Evolutionary conservation across 768 basidiomycete genomes (phyloP).

Genomic region (Tylopilus rubrobrunneus): DNA sequence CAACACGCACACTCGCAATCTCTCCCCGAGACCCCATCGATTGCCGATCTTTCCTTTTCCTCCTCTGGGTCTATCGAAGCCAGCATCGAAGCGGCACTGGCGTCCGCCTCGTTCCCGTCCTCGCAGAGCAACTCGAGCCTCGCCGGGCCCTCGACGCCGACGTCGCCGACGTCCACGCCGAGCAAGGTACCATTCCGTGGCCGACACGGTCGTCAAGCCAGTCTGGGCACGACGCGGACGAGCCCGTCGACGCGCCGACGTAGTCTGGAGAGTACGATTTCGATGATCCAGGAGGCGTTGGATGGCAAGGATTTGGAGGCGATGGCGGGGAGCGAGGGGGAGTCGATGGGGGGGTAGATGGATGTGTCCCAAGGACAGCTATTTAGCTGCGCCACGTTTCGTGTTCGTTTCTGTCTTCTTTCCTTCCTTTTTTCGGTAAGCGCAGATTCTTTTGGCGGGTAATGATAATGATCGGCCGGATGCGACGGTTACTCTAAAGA

Average conservation of each 20-base stretch:
- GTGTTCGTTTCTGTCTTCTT: background rate
- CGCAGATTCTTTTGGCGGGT: background rate
- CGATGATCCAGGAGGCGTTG: conserved; percentile 88
- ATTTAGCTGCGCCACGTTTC: too few species aligned
- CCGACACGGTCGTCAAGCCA: conserved; percentile 47
- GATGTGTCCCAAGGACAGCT: too few species aligned
- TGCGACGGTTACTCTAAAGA: background rate
- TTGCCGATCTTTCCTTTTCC: conserved; percentile 40
- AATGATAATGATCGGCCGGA: background rate
- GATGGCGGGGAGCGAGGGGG: background rate
- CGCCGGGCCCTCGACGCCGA: conserved; percentile 18
- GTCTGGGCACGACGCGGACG: conserved; percentile 88
- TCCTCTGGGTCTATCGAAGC: conserved; percentile 43
- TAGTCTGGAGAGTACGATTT: conserved; percentile 93
- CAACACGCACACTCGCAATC: conserved; percentile 32
- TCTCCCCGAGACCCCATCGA: conserved; percentile 52
- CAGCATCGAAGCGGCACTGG: conserved; percentile 32
- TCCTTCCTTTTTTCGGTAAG: background rate
- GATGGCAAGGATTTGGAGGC: conserved; percentile 60
- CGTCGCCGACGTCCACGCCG: conserved; percentile 45
- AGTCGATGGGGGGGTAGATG: background rate
- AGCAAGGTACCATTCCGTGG: conserved; percentile 54
- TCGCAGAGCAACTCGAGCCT: conserved; percentile 19
- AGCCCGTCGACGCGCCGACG: conserved; percentile 89
- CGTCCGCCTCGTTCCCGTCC: conserved; percentile 23